Evolutionary conservation across 176 grass and related monocot genomes (phyloP), one percentile per base, ranked within the genome.

Genomic region (Tillandsia leiboldiana): DNA sequence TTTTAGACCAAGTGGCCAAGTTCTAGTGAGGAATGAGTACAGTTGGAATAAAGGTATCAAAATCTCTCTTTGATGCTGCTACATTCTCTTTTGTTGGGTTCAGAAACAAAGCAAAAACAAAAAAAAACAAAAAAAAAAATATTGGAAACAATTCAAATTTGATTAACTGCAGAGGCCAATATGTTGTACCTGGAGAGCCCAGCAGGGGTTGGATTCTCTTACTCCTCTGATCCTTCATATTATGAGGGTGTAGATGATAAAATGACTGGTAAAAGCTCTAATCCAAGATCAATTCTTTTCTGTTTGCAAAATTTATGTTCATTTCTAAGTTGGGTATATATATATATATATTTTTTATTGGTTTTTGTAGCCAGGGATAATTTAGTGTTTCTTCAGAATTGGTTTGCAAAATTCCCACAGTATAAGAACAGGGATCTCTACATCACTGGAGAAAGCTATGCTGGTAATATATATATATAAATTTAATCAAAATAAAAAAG

Each of bases 381-480:
- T 73, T 73, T 90, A 62, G 74, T 93, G 70, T 99, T 99, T 72
- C 69, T 99, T 72, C 89, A 85, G 74, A 83, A 84, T 81, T 97
- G 94, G 94, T 82, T 97, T 33, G 69, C 84, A 66, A 97, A 83
- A 73, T 97, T 97, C 75, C 89, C 94, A 54, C 77, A 83, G 78
- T 97, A 92, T 70, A 90, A 85, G 81, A 83, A 48, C 79, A 75
- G 77, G 27, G 94, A 90, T 57, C 81, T 97, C 51, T 97, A 97
- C 86, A 93, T 97, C 65, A 73, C 86, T 28, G 94, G 94, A 65
- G 94, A 97, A 78, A 97, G 94, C 71, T 97, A 97, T 74, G 94
- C 94, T 24, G 94, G 93, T 87, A 77, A 24, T 48, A 13, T 17
- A 3, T n/a, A 1, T 18, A 11, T 64, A 69, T 50, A 42, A 13